A percentile compares a stretch with the other conserved stretches of the same genome.
Conservation (phyloP, 768 basidiomycete species). For the Lactarius tabidus region DNA sequence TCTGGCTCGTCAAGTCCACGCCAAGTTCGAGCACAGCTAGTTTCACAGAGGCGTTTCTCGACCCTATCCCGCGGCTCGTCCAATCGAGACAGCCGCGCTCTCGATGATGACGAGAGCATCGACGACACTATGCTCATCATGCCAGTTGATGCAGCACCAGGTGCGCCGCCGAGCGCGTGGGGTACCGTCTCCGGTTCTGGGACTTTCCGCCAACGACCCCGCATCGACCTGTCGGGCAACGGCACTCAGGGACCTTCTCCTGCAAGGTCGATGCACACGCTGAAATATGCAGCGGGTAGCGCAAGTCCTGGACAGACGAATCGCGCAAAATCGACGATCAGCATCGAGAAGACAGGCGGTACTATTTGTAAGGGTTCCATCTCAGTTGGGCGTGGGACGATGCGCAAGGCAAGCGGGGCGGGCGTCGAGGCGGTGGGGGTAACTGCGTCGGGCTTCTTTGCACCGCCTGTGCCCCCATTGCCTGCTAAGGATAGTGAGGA, state of each 20-base stretch:
- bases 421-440: slow-evolving; percentile 74
- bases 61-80: slow-evolving; percentile 19
- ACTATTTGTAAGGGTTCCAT: slow-evolving; percentile 52
- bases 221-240: slow-evolving; percentile 34
- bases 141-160: slow-evolving; percentile 51
- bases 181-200: slow-evolving; percentile 26
- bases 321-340: slow-evolving; percentile 55
- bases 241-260: slow-evolving; percentile 20
- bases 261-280: slow-evolving; percentile 38
- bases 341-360: slow-evolving; percentile 50
- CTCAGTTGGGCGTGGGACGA: slow-evolving; percentile 58
- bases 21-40: slow-evolving; percentile 7
- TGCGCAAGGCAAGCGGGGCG: slow-evolving; percentile 59
- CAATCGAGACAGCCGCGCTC: slow-evolving; percentile 31
- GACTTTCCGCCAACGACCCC: slow-evolving; percentile 41
- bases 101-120: slow-evolving; percentile 66
- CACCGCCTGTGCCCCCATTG: slow-evolving; percentile 27
- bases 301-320: slow-evolving; percentile 36
- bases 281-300: slow-evolving; percentile 29
- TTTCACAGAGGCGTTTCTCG: slow-evolving; percentile 22
- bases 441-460: slow-evolving; percentile 76
- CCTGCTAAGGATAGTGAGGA: slow-evolving; percentile 1
- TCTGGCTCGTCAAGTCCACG: slow-evolving; percentile 17
- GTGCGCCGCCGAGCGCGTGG: slow-evolving; percentile 40
- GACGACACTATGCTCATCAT: slow-evolving; percentile 74